Conservation (phyloP, 208 protist genomes). For the Acanthamoeba quina region DNA sequence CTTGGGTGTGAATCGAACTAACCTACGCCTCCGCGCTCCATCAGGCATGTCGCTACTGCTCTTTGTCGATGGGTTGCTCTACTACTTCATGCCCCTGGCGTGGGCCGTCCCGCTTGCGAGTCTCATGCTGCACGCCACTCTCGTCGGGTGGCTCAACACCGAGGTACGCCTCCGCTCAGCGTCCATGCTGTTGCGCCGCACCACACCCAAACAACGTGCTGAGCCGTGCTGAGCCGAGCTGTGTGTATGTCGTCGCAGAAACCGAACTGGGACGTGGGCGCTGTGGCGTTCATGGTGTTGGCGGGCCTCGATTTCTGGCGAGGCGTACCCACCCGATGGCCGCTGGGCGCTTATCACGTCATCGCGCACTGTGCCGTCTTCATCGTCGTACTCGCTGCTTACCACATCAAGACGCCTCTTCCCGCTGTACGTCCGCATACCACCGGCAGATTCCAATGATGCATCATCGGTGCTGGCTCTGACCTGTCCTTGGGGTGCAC, state of each 20-base stretch:
- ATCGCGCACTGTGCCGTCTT: constrained; percentile 42
- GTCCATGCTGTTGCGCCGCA: not conserved
- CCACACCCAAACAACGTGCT: not conserved
- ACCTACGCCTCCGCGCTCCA: not conserved
- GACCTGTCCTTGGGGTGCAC: no score
- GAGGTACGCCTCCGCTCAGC: not conserved
- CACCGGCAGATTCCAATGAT: no score
- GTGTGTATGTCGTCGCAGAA: not conserved
- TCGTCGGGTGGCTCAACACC: constrained; percentile 56
- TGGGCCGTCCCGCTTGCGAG: constrained; percentile 40
- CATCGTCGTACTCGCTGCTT: constrained; percentile 46
- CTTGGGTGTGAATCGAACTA: not conserved
- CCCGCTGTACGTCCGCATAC: not conserved
- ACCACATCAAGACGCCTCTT: constrained; percentile 55
- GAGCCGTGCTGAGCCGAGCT: not conserved
- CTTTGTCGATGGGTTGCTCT: constrained; percentile 25
- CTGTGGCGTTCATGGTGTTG: not conserved
- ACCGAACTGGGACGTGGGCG: constrained; percentile 60
- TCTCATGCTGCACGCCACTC: constrained; percentile 12
- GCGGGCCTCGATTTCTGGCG: constrained; percentile 35
- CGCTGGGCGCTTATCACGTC: constrained; percentile 44
- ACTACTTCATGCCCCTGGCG: constrained; percentile 33
- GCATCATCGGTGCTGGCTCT: no score
- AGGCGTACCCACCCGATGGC: constrained; percentile 27
- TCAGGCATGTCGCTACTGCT: constrained; percentile 47